A percentile compares a stretch with the other conserved stretches of the same genome.
Evolutionary conservation across 768 basidiomycete species (phyloP).

Genomic region (Tubosaeta sp.): DNA sequence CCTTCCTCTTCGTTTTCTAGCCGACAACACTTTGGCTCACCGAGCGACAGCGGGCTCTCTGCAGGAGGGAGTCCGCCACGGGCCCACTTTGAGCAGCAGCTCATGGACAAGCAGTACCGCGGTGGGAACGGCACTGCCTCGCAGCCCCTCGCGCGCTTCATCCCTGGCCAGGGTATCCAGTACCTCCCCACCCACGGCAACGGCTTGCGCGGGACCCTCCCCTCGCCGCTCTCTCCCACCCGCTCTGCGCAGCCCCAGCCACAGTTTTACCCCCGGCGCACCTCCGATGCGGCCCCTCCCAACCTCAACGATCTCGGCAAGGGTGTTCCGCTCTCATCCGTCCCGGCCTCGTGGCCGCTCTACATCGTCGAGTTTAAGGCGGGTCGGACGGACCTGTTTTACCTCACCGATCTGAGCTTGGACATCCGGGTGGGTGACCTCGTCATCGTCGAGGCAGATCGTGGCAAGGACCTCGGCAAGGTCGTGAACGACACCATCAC

Average conservation of each 20-base stretch:
- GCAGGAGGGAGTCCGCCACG: conserved; percentile 47
- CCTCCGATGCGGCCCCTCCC: conserved; percentile 35
- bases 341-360: conserved; percentile 83
- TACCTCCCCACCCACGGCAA: conserved; percentile 41
- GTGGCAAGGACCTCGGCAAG: conserved; percentile 90
- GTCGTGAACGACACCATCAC: conserved; percentile 91
- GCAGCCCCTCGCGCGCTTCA: conserved; percentile 51
- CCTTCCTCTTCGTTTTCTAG: conserved; percentile 40
- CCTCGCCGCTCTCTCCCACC: conserved; percentile 59
- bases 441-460: conserved; percentile 95
- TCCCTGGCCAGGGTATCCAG: conserved; percentile 62
- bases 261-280: conserved; percentile 31
- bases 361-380: conserved; percentile 99
- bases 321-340: conserved; percentile 80
- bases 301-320: conserved; percentile 66
- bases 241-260: conserved; percentile 26
- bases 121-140: conserved; percentile 16
- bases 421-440: conserved; percentile 80
- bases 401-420: conserved; percentile 65
- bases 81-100: conserved; percentile 44
- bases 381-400: conserved; percentile 92
- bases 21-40: conserved; percentile 50
- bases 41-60: conserved; percentile 58
- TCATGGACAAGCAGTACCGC: conserved; percentile 38
- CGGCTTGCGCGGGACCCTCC: conserved; percentile 28